Base-by-base conservation (phyloP, 2,329 filamentous ascomycete genomes). In the Periconia sp. region DNA sequence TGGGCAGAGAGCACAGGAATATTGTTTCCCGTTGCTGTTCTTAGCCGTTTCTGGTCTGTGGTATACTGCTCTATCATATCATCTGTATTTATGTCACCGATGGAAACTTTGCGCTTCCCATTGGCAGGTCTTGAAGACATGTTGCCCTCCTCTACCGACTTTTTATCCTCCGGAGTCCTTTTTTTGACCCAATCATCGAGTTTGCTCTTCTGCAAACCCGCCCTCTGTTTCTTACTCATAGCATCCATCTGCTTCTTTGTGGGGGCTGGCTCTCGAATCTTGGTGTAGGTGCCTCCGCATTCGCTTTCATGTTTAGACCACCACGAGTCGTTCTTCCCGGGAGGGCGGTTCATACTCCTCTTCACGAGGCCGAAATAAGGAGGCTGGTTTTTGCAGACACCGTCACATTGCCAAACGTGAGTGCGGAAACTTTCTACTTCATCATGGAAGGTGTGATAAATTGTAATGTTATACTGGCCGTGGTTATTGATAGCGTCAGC, bases 291-390 rank as follows among this genome's bases (percentile, higher is more conserved):
- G 13, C 76, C 76, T 15, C 75, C 76, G 56, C 76, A 79, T 44
- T 76, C 74, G 6, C 62, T 59, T 48, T 71, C 51, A 58, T 78
- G 76, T 57, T 55, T 66, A 19, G 60, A 52, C 72, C 72, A 78
- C 76, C 76, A 79, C 11, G 55, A 65, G 62, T 79, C 76, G 40
- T 63, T 62, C 55, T 74, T 76, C 1, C 72, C 72, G 7, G 76
- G 76, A 9, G 75, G 54, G 31, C 76, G 63, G 57, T 79, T 78
- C 76, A 78, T 79, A 45, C 69, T 72, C n/a, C 76, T 63, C 62
- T 77, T 78, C 17, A 79, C 76, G 2, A 77, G 57, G 1, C 76
- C 76, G 58, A 77, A 78, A 60, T 69, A 77, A 2, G 76, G 76
- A 8, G 75, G 63, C 47, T 56, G 65, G 3, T 51, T 52, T 46